Base-by-base conservation (phyloP, 306 rosid genomes). In the Vigna unguiculata region DNA sequence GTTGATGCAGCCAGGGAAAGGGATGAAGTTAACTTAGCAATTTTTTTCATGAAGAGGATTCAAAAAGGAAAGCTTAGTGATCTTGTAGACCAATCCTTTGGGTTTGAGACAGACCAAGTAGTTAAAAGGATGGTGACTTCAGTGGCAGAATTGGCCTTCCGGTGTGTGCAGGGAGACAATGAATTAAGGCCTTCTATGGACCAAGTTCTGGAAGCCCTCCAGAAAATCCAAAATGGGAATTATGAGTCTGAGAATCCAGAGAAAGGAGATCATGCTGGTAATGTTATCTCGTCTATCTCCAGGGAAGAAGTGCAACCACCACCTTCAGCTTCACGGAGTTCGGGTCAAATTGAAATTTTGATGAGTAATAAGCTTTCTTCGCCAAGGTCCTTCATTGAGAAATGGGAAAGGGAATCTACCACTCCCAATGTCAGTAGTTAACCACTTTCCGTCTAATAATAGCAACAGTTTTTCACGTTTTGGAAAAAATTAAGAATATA, bases 171-270 rank as follows among this genome's bases (percentile, higher is more conserved):
- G 73, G 83, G 82, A 81, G 88, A 90, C 85, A 85, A 73, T 81
- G 91, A 87, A 32, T 52, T 84, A 28, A 89, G 98, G 72, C 97
- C 98, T 70, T 81, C 88, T 40, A 91, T 89, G 96, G 86, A 80
- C 45, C 85, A 85, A 76, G 88, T 90, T 4, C 25, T 89, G 80
- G 79, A 82, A 61, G 58, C 66, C 6, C 87, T 91, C 68, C 79
- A 76, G 82, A 80, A 41, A 12, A 87, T 88, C 41, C 81, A 73
- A 46, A 72, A 78, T 60, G 74, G 83, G 48, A 78, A 71, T 0
- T 78, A 79, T 45, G 85, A 71, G 51, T 15, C 60, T 57, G 76
- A 69, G 65, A 45, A 78, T 69, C 43, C 40, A 7, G 78, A 77
- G 52, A 58, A 17, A 24, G 74, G 40, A 75, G 19, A 16, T 51